Evolutionary conservation across 306 rosid genomes (phyloP).

Genomic region (Cicer bijugum): DNA sequence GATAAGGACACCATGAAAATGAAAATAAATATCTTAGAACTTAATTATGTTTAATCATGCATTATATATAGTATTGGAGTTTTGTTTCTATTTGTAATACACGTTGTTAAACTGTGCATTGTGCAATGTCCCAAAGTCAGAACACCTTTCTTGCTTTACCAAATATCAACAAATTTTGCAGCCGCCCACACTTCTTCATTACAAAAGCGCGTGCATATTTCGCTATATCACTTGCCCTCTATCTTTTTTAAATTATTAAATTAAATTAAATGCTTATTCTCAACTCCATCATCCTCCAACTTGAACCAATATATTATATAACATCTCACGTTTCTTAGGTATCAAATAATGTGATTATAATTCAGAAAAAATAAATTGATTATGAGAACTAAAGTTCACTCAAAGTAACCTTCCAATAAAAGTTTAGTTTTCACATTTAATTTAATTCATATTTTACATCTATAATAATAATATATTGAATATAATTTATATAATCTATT

Average conservation of each 20-base stretch:
- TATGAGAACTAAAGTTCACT: not conserved
- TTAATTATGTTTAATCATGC: not conserved
- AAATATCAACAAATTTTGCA: not conserved
- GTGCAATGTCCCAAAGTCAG: not conserved
- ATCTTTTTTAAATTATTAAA: not conserved
- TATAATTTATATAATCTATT: no score
- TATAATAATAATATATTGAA: no score
- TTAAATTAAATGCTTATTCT: slow-evolving; percentile 8
- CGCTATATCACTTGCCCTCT: not conserved
- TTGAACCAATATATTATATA: not conserved
- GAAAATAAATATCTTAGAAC: not conserved
- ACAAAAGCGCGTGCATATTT: not conserved
- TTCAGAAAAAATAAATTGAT: not conserved
- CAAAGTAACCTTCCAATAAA: no score
- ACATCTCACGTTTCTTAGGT: not conserved
- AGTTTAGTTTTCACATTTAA: no score
- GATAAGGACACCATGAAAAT: not conserved
- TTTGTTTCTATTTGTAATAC: not conserved
- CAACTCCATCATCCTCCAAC: slow-evolving; percentile 1
- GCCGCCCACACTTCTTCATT: not conserved
- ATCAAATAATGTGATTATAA: not conserved
- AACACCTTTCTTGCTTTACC: slow-evolving; percentile 16
- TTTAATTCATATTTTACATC: no score
- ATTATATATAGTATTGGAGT: not conserved
- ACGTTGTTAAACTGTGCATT: not conserved